phyloP scores from a whole-genome alignment of 305 asterid genomes.

The Solanum hybrid region DNA sequence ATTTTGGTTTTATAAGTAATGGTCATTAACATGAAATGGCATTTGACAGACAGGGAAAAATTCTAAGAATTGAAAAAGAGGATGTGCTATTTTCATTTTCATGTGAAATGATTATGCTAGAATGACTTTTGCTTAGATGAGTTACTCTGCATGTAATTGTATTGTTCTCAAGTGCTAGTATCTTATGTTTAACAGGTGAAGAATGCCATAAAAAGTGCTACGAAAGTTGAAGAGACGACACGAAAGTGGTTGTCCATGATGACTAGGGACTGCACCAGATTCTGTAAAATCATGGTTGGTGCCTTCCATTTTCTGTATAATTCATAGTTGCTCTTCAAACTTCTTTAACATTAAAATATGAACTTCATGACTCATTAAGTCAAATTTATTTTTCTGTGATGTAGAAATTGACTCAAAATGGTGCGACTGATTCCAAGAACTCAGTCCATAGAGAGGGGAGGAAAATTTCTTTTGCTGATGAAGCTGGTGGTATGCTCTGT shows the following conservation, averaged over 20 bases:
- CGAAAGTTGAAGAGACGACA: conserved; percentile 57
- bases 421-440: conserved; percentile 19
- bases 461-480: conserved; percentile 79
- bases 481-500: conserved; percentile 77
- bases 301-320: neutral
- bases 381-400: neutral
- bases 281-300: conserved; percentile 86
- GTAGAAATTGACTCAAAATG: conserved; percentile 52
- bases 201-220: conserved; percentile 48
- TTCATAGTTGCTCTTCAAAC: neutral
- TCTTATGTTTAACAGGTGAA: conserved; percentile 40
- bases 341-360: conserved; percentile 8
- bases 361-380: neutral
- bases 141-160: neutral
- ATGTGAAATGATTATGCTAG: neutral
- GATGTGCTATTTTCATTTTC: neutral
- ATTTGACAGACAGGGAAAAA: neutral
- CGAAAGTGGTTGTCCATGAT: conserved; percentile 66
- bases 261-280: conserved; percentile 88
- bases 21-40: neutral
- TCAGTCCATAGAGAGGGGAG: conserved; percentile 32
- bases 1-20: neutral
- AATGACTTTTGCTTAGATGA: neutral
- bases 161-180: neutral
- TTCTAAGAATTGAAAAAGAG: neutral